These are phyloP conservation scores for Sanghuangporus weigelae DNA, from an alignment of 1,284 basidiomycete species.

Conservation along the genomic window DNA sequence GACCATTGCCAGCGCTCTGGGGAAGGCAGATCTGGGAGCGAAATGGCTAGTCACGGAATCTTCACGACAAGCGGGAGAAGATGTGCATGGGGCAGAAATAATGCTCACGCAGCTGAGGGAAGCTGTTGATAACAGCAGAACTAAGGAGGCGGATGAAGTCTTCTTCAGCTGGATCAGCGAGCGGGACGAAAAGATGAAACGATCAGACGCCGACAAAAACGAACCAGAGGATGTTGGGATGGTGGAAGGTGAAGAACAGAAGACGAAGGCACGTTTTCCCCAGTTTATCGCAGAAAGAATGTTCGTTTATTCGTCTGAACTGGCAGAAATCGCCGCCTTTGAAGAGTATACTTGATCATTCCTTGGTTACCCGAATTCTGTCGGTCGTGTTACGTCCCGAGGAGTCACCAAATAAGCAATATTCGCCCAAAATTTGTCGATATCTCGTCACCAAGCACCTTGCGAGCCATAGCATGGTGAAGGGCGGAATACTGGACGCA, in stretches of 20 bases:
- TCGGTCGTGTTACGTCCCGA: conserved; percentile 39
- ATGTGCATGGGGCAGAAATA: conserved; percentile 24
- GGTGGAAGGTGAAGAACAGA: not conserved
- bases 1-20: conserved; percentile 57
- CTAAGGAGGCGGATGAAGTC: conserved; percentile 36
- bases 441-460: conserved; percentile 48
- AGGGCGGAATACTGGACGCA: conserved; percentile 47
- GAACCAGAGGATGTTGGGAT: conserved; percentile 2
- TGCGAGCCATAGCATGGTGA: conserved; percentile 55
- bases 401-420: conserved; percentile 32
- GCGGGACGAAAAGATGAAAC: conserved; percentile 27
- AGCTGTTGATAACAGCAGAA: conserved; percentile 26
- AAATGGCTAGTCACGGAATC: conserved; percentile 39
- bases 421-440: conserved; percentile 48
- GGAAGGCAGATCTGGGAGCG: conserved; percentile 41
- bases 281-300: not conserved
- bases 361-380: conserved; percentile 54
- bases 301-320: not conserved
- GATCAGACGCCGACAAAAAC: conserved; percentile 4
- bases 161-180: conserved; percentile 49
- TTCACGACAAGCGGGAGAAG: not conserved
- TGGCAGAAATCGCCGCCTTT: not conserved
- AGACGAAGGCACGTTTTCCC: not conserved
- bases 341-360: conserved; percentile 32
- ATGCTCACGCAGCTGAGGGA: conserved; percentile 35